Evolutionary conservation across 129 eudicot genomes (phyloP), one percentile per base, ranked within the genome.

Genomic region (Centella asiatica): DNA sequence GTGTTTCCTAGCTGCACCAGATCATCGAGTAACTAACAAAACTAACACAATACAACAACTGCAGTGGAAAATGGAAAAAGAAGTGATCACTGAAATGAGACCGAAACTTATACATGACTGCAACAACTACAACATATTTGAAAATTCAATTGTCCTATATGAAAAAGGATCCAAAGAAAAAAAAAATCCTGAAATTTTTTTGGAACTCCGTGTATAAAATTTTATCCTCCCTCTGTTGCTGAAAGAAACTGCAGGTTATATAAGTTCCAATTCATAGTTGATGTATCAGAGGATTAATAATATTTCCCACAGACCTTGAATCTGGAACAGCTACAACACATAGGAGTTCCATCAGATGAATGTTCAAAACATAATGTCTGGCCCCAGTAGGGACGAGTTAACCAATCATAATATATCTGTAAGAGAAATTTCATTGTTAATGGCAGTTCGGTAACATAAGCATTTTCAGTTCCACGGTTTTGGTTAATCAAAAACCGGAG

Each of bases 1-100:
- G 39, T 57, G 14, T 57, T 33, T 57, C 62, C 62, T 3, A 57
- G 0, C 62, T 57, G 62, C 61, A 55, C 24, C 29, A n/a, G n/a
- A n/a, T n/a, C 13, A 55, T 55, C 22, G 20, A 55, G 61, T 55
- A 31, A 2, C n/a, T n/a, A n/a, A n/a, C n/a, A n/a, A n/a, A n/a
- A n/a, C n/a, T n/a, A n/a, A n/a, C n/a, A n/a, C n/a, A n/a, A n/a
- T n/a, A n/a, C n/a, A n/a, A n/a, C n/a, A n/a, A n/a, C n/a, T n/a
- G n/a, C n/a, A n/a, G n/a, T n/a, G n/a, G n/a, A n/a, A n/a, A n/a
- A n/a, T n/a, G n/a, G 18, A 31, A 7, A 18, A 31, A 32, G 1
- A 32, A 4, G 2, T n/a, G 9, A 29, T 15, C 2, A 54, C 31
- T 4, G 18, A 32, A 57, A n/a, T 56, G 19, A 15, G 61, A 22